These are phyloP conservation scores for Pseudonitzschia delicatissima DNA, from an alignment of 108 stramenopile genomes.

Conservation along the genomic window DNA sequence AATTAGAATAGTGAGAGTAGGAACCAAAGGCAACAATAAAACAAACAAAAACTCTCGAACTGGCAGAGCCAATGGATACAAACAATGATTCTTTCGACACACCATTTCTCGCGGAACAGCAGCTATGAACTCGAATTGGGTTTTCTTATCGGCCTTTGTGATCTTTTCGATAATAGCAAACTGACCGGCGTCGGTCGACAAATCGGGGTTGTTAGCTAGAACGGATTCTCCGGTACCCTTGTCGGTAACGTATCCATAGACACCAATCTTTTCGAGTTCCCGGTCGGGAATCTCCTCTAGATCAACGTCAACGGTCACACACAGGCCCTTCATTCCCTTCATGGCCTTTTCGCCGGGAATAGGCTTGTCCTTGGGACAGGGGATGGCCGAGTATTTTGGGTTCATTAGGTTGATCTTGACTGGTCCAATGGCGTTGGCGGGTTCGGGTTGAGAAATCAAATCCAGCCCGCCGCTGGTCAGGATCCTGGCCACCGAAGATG, in stretches of 20 bases:
- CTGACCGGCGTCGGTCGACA: constrained; percentile 88
- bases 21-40: not conserved
- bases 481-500: constrained; percentile 3
- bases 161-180: constrained; percentile 81
- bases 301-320: constrained; percentile 80
- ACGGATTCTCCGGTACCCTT: constrained; percentile 73
- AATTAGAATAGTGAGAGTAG: not conserved
- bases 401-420: constrained; percentile 76
- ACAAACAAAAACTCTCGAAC: not conserved
- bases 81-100: too few relatives aligned
- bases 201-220: constrained; percentile 92
- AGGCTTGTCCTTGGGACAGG: constrained; percentile 81
- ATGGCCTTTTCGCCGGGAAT: constrained; percentile 94
- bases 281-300: constrained; percentile 46
- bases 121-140: constrained; percentile 83
- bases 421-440: constrained; percentile 77
- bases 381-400: constrained; percentile 63
- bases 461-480: not conserved
- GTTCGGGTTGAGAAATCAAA: not conserved
- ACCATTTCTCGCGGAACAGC: constrained; percentile 83
- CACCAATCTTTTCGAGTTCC: constrained; percentile 73
- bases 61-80: too few relatives aligned
- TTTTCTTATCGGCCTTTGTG: constrained; percentile 57
- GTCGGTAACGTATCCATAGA: constrained; percentile 77
- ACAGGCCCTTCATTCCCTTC: constrained; percentile 89